Evolutionary conservation across 1,284 basidiomycete genomes (phyloP).

Genomic region (Leccinum pallidistipes): DNA sequence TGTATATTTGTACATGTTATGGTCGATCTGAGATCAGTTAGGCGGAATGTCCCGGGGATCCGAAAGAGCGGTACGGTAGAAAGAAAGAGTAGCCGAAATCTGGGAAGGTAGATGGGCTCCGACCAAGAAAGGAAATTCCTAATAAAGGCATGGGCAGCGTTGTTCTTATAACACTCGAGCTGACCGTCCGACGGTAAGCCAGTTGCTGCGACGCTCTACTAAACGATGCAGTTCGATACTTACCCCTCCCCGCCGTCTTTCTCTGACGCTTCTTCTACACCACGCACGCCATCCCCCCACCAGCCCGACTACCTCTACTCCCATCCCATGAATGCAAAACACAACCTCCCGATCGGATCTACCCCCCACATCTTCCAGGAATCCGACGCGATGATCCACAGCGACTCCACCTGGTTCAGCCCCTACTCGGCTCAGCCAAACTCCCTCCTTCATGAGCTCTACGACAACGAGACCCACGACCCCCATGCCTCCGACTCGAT

Average conservation of each 20-base stretch:
- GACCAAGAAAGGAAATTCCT: conserved; percentile 21
- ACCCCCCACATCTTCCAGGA: conserved; percentile 53
- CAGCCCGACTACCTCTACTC: conserved; percentile 42
- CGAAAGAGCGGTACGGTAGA: conserved; percentile 35
- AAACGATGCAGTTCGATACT: conserved; percentile 63
- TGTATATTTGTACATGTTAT: conserved; percentile 10
- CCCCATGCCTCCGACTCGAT: conserved; percentile 42
- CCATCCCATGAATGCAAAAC: conserved; percentile 37
- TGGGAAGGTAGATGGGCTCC: conserved; percentile 34
- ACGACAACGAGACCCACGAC: conserved; percentile 58
- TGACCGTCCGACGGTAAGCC: conserved; percentile 11
- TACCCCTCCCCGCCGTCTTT: conserved; percentile 53
- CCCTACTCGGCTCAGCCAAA: conserved; percentile 41
- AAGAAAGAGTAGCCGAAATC: conserved; percentile 41
- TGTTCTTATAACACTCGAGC: conserved; percentile 37
- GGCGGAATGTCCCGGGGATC: conserved; percentile 35
- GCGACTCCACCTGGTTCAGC: conserved; percentile 26
- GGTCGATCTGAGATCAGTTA: conserved; percentile 31
- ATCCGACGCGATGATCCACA: conserved; percentile 39
- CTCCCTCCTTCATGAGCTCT: conserved; percentile 68
- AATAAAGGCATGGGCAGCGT: conserved; percentile 27
- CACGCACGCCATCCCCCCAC: conserved; percentile 68
- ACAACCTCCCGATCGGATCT: conserved; percentile 47
- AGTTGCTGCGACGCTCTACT: conserved; percentile 22
- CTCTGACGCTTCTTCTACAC: conserved; percentile 58